These are phyloP conservation scores for Microthyrium microscopicum DNA, from an alignment of 2,329 filamentous ascomycete species.

Conservation along the genomic window DNA sequence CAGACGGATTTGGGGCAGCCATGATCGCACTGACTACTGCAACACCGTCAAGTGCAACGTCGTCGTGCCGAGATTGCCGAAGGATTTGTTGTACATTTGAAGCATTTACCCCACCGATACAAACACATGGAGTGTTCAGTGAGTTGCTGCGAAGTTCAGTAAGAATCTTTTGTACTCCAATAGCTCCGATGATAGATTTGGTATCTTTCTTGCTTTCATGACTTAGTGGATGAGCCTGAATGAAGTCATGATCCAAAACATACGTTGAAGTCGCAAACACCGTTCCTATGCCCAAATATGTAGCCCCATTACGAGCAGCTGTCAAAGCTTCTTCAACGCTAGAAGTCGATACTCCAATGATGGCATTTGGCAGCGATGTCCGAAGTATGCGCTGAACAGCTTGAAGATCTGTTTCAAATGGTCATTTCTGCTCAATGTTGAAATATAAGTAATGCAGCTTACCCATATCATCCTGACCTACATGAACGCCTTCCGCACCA, in stretches of 20 bases:
- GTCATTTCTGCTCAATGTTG: neutral
- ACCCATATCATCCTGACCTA: constrained; percentile 90
- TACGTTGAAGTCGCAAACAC: constrained; percentile 73
- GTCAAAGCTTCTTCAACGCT: constrained; percentile 53
- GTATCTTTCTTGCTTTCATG: constrained; percentile 63
- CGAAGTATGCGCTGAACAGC: neutral
- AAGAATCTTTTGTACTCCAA: constrained; percentile 53
- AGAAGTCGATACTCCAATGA: constrained; percentile 80
- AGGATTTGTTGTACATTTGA: constrained; percentile 59
- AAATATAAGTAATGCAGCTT: constrained; percentile 13
- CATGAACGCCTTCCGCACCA: constrained; percentile 79
- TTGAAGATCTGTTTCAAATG: no score
- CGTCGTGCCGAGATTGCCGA: constrained; percentile 40
- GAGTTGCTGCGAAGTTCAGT: constrained; percentile 39
- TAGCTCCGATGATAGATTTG: constrained; percentile 61
- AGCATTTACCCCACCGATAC: constrained; percentile 76
- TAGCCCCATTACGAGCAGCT: constrained; percentile 61
- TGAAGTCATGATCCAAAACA: constrained; percentile 14
- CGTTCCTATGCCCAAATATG: constrained; percentile 84
- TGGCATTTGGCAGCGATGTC: constrained; percentile 35
- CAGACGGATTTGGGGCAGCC: constrained; percentile 48
- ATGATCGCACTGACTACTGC: constrained; percentile 85
- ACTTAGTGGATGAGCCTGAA: no score
- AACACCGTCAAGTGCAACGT: constrained; percentile 50
- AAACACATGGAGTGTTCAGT: constrained; percentile 40